phyloP scores from a whole-genome alignment of 192 early-diverging fungal genomes.

The Coemansia sp. region DNA sequence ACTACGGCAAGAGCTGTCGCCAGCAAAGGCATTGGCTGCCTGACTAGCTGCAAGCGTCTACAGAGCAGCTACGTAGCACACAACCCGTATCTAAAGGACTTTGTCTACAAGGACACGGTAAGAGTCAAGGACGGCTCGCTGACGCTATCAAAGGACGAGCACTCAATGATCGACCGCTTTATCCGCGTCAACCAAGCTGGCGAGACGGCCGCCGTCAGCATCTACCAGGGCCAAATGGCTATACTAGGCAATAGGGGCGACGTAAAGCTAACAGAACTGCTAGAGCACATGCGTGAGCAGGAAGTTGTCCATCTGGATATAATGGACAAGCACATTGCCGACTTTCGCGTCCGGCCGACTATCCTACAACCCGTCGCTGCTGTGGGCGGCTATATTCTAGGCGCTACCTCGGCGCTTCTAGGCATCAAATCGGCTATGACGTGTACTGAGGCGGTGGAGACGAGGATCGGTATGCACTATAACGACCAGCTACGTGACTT shows the following conservation, averaged over 20 bases:
- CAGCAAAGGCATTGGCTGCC: background rate
- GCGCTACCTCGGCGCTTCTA: constrained; percentile 83
- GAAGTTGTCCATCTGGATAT: constrained; percentile 82
- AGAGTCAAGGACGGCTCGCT: constrained; percentile 30
- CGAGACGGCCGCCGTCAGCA: constrained; percentile 93
- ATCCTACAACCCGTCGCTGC: constrained; percentile 87
- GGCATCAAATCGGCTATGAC: constrained; percentile 98
- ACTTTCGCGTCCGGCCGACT: constrained; percentile 85
- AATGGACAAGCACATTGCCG: constrained; percentile 77
- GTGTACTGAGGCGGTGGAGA: constrained; percentile 98
- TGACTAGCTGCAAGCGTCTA: background rate
- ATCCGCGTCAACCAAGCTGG: constrained; percentile 98
- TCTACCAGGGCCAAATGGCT: constrained; percentile 94
- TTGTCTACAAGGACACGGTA: constrained; percentile 34
- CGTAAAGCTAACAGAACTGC: constrained; percentile 67
- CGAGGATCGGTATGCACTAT: constrained; percentile 94
- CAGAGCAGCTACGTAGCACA: constrained; percentile 38
- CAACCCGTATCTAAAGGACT: constrained; percentile 52
- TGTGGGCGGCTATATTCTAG: constrained; percentile 81
- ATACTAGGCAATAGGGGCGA: constrained; percentile 66
- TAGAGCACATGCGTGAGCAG: constrained; percentile 97
- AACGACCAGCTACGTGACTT: constrained; percentile 93
- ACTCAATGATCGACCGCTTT: constrained; percentile 69
- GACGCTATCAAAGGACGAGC: constrained; percentile 59
- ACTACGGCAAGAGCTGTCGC: background rate